These are phyloP conservation scores for Cyanidioschyzon merolae DNA, from an alignment of 23 red algal species.

Conservation along the genomic window DNA sequence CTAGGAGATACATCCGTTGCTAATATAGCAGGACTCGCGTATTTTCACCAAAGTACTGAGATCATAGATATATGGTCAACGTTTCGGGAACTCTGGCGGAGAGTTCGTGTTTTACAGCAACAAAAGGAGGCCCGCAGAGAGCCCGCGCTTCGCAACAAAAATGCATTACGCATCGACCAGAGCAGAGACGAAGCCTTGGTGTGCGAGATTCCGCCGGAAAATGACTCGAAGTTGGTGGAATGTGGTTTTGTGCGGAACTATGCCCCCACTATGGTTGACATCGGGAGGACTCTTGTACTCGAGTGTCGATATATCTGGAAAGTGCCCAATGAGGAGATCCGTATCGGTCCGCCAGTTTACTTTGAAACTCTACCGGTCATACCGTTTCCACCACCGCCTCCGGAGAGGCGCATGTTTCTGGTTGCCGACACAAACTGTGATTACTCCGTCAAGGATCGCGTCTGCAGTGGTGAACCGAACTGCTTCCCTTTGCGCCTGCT, in stretches of 20 bases:
- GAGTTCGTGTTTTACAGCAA: background rate
- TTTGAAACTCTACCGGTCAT: slow-evolving; percentile 35
- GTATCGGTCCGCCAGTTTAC: slow-evolving; percentile 58
- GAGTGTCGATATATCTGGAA: slow-evolving; percentile 70
- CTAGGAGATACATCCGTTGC: background rate
- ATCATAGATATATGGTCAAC: background rate
- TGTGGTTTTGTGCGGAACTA: slow-evolving; percentile 62
- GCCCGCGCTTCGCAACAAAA: background rate
- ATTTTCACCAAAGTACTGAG: background rate
- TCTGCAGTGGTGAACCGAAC: background rate
- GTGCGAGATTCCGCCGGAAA: background rate
- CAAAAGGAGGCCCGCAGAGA: background rate
- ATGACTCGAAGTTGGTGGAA: slow-evolving; percentile 29
- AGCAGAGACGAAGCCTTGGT: background rate
- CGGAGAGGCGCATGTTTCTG: slow-evolving; percentile 51
- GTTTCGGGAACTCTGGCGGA: background rate
- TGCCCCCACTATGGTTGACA: slow-evolving; percentile 47
- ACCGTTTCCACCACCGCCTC: slow-evolving; percentile 32
- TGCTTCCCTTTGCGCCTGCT: slow-evolving; percentile 52
- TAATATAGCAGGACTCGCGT: background rate
- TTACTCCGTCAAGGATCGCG: background rate
- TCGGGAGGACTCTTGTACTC: slow-evolving; percentile 54
- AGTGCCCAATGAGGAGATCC: slow-evolving; percentile 39
- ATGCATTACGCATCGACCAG: background rate
- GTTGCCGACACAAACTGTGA: background rate